Evolutionary conservation across 2,329 filamentous ascomycete species (phyloP).

Genomic region (Cyclaneusma minus): DNA sequence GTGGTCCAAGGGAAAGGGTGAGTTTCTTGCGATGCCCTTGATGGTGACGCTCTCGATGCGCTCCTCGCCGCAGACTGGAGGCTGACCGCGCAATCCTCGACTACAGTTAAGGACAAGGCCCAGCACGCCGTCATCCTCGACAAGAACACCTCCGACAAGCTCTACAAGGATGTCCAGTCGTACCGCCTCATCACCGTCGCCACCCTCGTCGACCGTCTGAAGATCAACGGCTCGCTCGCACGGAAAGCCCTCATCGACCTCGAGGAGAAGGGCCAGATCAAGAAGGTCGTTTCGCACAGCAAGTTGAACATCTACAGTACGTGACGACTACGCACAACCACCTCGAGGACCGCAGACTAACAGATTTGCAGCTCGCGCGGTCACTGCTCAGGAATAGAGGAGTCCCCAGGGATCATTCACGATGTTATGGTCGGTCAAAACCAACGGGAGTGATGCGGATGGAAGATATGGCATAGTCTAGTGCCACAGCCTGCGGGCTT

Average conservation of each 20-base stretch:
- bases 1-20: slow-evolving; percentile 50
- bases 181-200: slow-evolving; percentile 99
- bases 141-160: slow-evolving; percentile 93
- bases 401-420: slow-evolving; percentile 9
- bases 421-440: slow-evolving; percentile 16
- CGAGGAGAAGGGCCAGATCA: slow-evolving; percentile 97
- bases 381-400: slow-evolving; percentile 31
- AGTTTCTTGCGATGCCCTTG: slow-evolving; percentile 16
- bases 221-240: slow-evolving; percentile 98
- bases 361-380: slow-evolving; percentile 37
- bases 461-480: slow-evolving; percentile 12
- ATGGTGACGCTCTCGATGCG: slow-evolving; percentile 3
- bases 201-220: slow-evolving; percentile 96
- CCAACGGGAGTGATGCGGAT: slow-evolving; percentile 12
- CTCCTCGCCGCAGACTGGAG: slow-evolving; percentile 1
- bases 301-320: slow-evolving; percentile 97
- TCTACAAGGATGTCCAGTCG: slow-evolving; percentile 99
- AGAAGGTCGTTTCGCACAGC: slow-evolving; percentile 91
- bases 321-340: slow-evolving; percentile 20
- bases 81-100: slow-evolving; percentile 21
- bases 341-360: slow-evolving; percentile 15
- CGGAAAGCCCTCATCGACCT: slow-evolving; percentile 79
- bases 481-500: slow-evolving; percentile 10
- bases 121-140: slow-evolving; percentile 98
- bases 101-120: slow-evolving; percentile 99